Evolutionary conservation across 345 rosid genomes (phyloP).

Genomic region (Geranium rotundifolium): DNA sequence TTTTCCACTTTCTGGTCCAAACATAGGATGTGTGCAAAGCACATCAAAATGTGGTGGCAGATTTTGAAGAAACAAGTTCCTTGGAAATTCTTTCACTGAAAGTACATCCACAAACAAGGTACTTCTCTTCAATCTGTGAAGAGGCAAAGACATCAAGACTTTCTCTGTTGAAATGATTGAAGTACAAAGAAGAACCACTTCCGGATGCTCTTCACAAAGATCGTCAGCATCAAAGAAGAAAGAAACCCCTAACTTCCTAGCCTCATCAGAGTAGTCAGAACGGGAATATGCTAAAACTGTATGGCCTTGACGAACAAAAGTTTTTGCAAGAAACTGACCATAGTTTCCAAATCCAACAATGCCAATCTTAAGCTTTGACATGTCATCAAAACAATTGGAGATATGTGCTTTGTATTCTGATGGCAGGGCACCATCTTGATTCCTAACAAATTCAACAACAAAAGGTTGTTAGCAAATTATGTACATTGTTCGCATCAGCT

Average conservation of each 20-base stretch:
- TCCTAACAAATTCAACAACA: no score
- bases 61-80: slow-evolving; percentile 21
- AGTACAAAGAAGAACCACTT: slow-evolving; percentile 64
- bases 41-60: slow-evolving; percentile 39
- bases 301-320: slow-evolving; percentile 56
- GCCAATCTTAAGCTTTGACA: no score
- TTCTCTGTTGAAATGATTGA: slow-evolving; percentile 61
- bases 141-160: slow-evolving; percentile 45
- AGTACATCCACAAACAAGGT: slow-evolving; percentile 69
- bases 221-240: slow-evolving; percentile 56
- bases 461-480: no score
- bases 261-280: slow-evolving; percentile 32
- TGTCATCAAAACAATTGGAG: no score
- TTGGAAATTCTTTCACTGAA: slow-evolving; percentile 61
- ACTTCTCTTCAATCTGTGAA: slow-evolving; percentile 50
- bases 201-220: slow-evolving; percentile 72
- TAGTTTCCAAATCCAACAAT: slow-evolving; percentile 56
- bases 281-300: slow-evolving; percentile 50
- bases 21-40: slow-evolving; percentile 60
- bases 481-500: no score
- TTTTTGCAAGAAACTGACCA: slow-evolving; percentile 59
- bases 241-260: slow-evolving; percentile 28
- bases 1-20: slow-evolving; percentile 49
- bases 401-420: no score
- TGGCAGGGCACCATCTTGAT: no score